Evolutionary conservation across 75 land plant species (phyloP), one percentile per base, ranked within the genome.

Genomic region (Ceratopteris richardii): DNA sequence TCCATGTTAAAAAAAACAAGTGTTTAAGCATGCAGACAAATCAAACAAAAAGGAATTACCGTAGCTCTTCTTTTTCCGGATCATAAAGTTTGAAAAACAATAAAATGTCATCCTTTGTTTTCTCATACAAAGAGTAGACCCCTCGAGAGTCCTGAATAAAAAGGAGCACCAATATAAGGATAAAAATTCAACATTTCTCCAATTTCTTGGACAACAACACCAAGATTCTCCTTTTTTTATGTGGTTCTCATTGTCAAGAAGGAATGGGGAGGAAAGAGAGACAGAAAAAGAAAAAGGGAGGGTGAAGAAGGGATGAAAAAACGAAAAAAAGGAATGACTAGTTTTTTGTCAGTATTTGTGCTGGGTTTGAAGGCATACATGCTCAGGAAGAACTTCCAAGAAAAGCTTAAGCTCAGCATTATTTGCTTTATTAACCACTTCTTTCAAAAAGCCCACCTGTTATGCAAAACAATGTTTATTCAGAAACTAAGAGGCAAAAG

Each of bases 51-150:
- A 27, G 29, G 64, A 33, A 33, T 19, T 80, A 95, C 99, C 88
- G 64, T 25, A 95, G 70, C 73, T 95, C 91, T 58, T 83, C 91
- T 58, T 82, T 90, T 51, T 78, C 80, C 66, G 97, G 97, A 61
- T 90, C 79, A 76, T 86, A 95, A 36, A 79, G 70, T 66, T 90
- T 95, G 60, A 95, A 90, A 66, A 95, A 95, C 16, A 95, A 66
- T 28, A 95, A 60, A 44, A 90, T 77, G 51, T 95, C 92, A 29
- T 95, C 99, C 51, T 90, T 95, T 27, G 75, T 76, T 68, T 87
- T 95, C 0, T 74, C 83, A 19, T 80, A 93, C 26, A 70, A 83
- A 76, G 83, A 76, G 30, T 76, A 46, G 29, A 80, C 66, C 24
- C 48, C 67, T 5, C 57, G 66, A 0, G 60, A 60, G 65, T 88